Evolutionary conservation across 1,284 basidiomycete genomes (phyloP), one percentile per base, ranked within the genome.

Genomic region (Puccinia triticina): DNA sequence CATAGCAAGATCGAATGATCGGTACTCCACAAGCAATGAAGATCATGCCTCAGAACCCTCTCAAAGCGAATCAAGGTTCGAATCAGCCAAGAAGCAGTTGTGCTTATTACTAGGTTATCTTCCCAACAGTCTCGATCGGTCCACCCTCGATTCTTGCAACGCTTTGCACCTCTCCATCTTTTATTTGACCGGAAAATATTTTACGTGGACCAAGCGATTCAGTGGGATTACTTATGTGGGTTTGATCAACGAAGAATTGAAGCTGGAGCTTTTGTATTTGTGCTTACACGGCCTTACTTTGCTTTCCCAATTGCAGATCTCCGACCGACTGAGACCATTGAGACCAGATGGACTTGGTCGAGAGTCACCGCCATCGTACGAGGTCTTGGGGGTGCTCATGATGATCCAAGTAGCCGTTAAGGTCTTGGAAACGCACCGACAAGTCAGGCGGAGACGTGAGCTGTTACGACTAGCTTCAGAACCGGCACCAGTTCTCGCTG

Each of bases 131-230:
- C 43, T 87, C 87, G 5, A 82, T 85, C 29, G 84, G 87, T 64
- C 87, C 12, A 84, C 86, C 26, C 84, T 85, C 23, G 84, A 86
- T 26, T 87, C 87, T 77, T 73, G 87, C 2, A 84, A 85, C 16
- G 85, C 86, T 10, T 85, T 87, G 0, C 87, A 88, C 81, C 84
- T 88, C 37, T 86, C 88, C 75, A 73, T 88, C 34, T 88, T 88
- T 82, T 88, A 88, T 84, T 83, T 88, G 29, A 86, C 86, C 18
- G 88, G 88, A 0, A 84, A 83, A 26, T 88, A 88, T 84, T 88
- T 88, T 77, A 83, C 83, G 59, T 74, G 87, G 12, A 86, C 87
- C 46, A 88, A 88, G 77, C 85, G 88, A 12, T 37, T 86, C 37
- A 82, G 84, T 8, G 85, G 87, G 0, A 85, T 88, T 16, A 83